Evolutionary conservation across 805 yeast genomes (phyloP).

Genomic region (Cyberlindnera americana): DNA sequence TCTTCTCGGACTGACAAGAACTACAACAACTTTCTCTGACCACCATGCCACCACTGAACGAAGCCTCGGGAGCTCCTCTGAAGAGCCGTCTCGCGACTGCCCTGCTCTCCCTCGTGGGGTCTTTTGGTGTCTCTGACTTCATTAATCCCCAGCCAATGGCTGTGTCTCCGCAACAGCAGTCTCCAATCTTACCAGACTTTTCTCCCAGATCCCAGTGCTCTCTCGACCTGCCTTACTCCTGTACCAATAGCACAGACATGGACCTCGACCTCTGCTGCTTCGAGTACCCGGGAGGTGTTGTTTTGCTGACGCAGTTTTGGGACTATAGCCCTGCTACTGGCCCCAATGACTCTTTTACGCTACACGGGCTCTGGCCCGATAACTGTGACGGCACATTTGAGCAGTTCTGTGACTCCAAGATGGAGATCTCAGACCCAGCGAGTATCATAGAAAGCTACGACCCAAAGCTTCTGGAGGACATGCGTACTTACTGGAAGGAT

Average conservation of each 20-base stretch:
- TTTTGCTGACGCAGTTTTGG: slow-evolving; percentile 90
- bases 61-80: not conserved
- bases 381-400: slow-evolving; percentile 78
- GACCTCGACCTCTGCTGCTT: slow-evolving; percentile 68
- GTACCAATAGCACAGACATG: slow-evolving; percentile 51
- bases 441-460: slow-evolving; percentile 35
- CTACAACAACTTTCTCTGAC: no score
- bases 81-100: slow-evolving; percentile 1
- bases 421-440: slow-evolving; percentile 45
- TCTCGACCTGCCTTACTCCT: slow-evolving; percentile 53
- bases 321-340: slow-evolving; percentile 76
- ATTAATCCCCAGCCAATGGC: no score
- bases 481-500: slow-evolving; percentile 71
- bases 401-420: slow-evolving; percentile 66
- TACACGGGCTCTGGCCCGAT: slow-evolving; percentile 90
- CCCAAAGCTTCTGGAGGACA: slow-evolving; percentile 46
- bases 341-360: slow-evolving; percentile 65
- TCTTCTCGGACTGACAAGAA: not conserved
- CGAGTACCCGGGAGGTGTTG: slow-evolving; percentile 84
- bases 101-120: slow-evolving; percentile 1
- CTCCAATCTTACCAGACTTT: not conserved
- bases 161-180: not conserved
- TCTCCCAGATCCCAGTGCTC: slow-evolving; percentile 41
- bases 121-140: not conserved
- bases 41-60: slow-evolving; percentile 1